phyloP scores from a whole-genome alignment of 768 basidiomycete genomes.

The Russula earlei region DNA sequence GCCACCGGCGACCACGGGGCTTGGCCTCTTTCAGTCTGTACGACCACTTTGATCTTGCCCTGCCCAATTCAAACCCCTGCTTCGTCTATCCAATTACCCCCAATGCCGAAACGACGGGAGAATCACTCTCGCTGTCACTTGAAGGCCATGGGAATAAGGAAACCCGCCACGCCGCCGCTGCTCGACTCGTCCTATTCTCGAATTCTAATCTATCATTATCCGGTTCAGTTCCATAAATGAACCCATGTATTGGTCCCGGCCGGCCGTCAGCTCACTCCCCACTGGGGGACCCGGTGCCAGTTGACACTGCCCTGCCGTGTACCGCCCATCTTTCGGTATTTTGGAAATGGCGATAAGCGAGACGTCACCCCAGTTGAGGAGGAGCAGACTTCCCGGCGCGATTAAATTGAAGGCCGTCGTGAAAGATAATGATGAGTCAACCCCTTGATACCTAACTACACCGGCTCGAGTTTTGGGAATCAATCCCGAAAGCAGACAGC shows the following conservation, averaged over 20 bases:
- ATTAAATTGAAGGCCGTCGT: too few relatives aligned
- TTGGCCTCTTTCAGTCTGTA: neutral
- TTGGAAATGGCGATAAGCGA: neutral
- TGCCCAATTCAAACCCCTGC: neutral
- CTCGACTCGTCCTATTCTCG: neutral
- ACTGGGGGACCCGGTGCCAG: neutral
- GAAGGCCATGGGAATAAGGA: too few relatives aligned
- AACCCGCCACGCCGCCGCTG: too few relatives aligned
- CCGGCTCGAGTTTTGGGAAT: too few relatives aligned
- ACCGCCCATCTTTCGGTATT: neutral
- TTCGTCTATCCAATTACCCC: neutral
- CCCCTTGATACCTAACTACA: too few relatives aligned
- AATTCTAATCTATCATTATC: neutral
- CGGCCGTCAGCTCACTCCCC: too few relatives aligned
- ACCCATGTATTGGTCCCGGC: too few relatives aligned
- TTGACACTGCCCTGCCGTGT: too few relatives aligned
- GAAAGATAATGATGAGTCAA: too few relatives aligned
- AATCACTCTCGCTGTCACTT: neutral
- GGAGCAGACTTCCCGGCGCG: neutral
- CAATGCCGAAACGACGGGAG: neutral
- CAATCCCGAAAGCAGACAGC: neutral
- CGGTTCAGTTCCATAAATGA: too few relatives aligned
- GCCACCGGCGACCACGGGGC: neutral
- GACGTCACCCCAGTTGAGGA: neutral
- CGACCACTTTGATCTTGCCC: neutral